A percentile compares a stretch with the other conserved stretches of the same genome.
phyloP scores from a whole-genome alignment of 2,329 filamentous ascomycete species.

The Harringtonia aguacate region DNA sequence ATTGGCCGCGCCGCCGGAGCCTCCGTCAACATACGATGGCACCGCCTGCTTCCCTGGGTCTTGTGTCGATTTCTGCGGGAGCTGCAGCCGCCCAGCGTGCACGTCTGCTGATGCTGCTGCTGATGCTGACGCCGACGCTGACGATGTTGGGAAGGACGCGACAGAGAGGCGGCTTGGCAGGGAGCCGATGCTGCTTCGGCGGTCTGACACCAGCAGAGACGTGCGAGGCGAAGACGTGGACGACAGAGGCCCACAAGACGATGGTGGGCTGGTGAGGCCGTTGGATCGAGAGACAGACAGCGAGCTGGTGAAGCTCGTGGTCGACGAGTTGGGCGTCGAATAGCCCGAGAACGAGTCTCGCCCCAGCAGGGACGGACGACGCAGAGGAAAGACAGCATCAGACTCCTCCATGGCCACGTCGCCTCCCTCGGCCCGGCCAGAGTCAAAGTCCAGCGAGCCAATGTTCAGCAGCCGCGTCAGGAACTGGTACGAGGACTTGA shows the following conservation, averaged over 20 bases:
- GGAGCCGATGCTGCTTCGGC: slow-evolving; percentile 11
- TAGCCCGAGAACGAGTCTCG: slow-evolving; percentile 7
- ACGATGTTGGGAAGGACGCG: slow-evolving; percentile 4
- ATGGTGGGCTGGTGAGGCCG: slow-evolving; percentile 8
- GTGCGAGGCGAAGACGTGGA: slow-evolving; percentile 10
- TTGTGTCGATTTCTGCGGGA: background rate
- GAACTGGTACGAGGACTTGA: slow-evolving; percentile 20
- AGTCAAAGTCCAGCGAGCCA: slow-evolving; percentile 19
- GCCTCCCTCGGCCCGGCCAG: slow-evolving; percentile 1
- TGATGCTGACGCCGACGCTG: background rate
- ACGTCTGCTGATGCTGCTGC: background rate
- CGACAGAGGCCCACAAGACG: slow-evolving; percentile 8
- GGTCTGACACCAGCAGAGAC: slow-evolving; percentile 8
- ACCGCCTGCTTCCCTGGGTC: background rate
- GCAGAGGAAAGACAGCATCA: slow-evolving; percentile 4
- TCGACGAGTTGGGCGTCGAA: slow-evolving; percentile 12
- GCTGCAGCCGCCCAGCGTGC: background rate
- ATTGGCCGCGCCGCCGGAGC: background rate
- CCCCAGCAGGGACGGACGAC: background rate
- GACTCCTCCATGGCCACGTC: slow-evolving; percentile 7
- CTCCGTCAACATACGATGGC: background rate
- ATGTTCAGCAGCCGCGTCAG: slow-evolving; percentile 18
- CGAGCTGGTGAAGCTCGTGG: slow-evolving; percentile 12
- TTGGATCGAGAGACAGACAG: slow-evolving; percentile 6
- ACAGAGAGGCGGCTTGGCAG: slow-evolving; percentile 11